Conservation (phyloP, 179 eudicot species). For the Silene vulgaris region DNA sequence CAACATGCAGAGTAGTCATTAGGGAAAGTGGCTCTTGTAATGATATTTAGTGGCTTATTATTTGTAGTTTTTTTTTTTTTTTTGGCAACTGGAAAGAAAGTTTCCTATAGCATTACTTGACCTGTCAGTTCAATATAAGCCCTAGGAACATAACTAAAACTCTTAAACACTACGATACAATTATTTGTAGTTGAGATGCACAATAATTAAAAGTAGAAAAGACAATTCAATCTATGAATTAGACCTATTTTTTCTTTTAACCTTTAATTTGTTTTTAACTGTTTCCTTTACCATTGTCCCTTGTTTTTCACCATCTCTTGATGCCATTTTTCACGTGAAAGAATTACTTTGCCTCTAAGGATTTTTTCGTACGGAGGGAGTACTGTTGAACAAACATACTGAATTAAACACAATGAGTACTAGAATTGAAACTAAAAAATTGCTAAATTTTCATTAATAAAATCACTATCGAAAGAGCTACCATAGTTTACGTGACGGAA, state of each 20-base stretch:
- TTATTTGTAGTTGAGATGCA: too few species aligned
- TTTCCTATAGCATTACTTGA: too few species aligned
- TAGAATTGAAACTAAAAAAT: too few species aligned
- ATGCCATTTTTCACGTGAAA: conserved; percentile 12
- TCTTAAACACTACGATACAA: too few species aligned
- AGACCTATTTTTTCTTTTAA: neutral
- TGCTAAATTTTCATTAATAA: neutral
- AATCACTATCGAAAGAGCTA: neutral
- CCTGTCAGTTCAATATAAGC: too few species aligned
- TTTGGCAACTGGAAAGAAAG: too few species aligned
- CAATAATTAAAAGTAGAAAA: neutral
- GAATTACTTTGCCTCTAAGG: conserved; percentile 11
- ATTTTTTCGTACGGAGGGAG: neutral
- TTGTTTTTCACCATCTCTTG: neutral
- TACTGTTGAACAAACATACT: neutral
- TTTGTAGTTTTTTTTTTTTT: too few species aligned
- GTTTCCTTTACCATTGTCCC: neutral
- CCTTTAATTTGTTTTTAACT: neutral
- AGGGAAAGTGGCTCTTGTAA: too few species aligned
- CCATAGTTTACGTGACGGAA: neutral
- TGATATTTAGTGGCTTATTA: too few species aligned
- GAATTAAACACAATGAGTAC: too few species aligned
- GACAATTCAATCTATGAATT: neutral
- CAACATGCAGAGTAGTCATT: too few species aligned
- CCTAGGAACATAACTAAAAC: too few species aligned